phyloP scores from a whole-genome alignment of 2,329 filamentous ascomycete species.

The Penicillium janthinellum region DNA sequence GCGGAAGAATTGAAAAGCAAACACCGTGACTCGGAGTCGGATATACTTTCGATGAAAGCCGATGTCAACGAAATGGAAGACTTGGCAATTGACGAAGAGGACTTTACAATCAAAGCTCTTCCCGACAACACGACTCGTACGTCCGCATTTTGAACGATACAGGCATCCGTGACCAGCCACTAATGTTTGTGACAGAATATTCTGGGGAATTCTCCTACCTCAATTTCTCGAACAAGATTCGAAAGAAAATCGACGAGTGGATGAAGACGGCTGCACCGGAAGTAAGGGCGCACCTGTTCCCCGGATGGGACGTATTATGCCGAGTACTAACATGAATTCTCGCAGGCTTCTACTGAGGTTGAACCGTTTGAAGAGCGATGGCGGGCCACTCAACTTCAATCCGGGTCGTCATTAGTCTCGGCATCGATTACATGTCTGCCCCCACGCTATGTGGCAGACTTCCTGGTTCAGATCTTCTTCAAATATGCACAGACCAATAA shows the following conservation, averaged over 20 bases:
- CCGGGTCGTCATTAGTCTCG: slow-evolving; percentile 40
- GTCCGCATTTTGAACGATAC: slow-evolving; percentile 8
- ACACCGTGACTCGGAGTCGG: slow-evolving; percentile 36
- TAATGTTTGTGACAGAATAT: slow-evolving; percentile 36
- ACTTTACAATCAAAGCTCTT: slow-evolving; percentile 44
- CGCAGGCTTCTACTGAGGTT: slow-evolving; percentile 39
- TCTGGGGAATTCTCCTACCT: slow-evolving; percentile 50
- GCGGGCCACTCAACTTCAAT: slow-evolving; percentile 46
- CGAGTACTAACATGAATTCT: slow-evolving; percentile 8
- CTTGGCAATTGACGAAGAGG: slow-evolving; percentile 45
- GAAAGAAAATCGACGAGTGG: slow-evolving; percentile 47
- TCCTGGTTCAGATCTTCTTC: slow-evolving; percentile 47
- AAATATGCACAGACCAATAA: slow-evolving; percentile 49
- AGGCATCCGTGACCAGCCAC: background rate
- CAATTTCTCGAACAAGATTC: slow-evolving; percentile 48
- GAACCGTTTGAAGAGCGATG: slow-evolving; percentile 47
- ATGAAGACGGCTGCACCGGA: slow-evolving; percentile 43
- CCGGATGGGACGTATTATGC: background rate
- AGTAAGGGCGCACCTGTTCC: slow-evolving; percentile 22
- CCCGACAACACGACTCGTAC: slow-evolving; percentile 44
- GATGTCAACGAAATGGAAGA: slow-evolving; percentile 44
- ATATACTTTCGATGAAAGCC: slow-evolving; percentile 31
- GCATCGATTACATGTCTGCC: slow-evolving; percentile 44
- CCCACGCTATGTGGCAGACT: slow-evolving; percentile 48
- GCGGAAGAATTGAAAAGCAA: slow-evolving; percentile 48